Percentiles rank a stretch among this genome's conserved stretches.
Conservation (phyloP, 1,139 yeast species). For the Suhomyces guaymorum region DNA sequence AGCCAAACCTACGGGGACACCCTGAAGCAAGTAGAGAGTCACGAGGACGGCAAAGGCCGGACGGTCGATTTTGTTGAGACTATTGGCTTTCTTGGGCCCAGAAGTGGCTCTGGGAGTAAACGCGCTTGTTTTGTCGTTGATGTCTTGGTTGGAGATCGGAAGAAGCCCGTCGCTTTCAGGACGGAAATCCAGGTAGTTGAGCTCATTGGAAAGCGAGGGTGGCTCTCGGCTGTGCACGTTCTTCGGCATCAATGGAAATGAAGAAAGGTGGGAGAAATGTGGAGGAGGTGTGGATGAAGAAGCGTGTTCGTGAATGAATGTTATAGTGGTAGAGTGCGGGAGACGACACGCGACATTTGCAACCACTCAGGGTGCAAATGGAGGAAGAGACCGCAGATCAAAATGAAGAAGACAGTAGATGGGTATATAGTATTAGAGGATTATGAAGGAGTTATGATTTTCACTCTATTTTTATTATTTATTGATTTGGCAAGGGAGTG, state of each 20-base stretch:
- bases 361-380: too few relatives aligned
- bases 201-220: conserved; percentile 17
- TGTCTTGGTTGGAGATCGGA: conserved; percentile 32
- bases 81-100: conserved; percentile 9
- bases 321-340: not conserved
- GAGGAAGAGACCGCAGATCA: too few relatives aligned
- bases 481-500: too few relatives aligned
- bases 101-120: conserved; percentile 8
- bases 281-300: not conserved
- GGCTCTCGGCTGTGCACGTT: conserved; percentile 22
- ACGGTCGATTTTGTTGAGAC: conserved; percentile 42
- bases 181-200: conserved; percentile 27
- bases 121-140: conserved; percentile 15
- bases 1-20: conserved; percentile 93
- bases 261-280: not conserved
- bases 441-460: too few relatives aligned
- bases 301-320: not conserved
- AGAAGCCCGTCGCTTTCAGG: conserved; percentile 39
- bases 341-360: not conserved
- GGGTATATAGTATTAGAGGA: too few relatives aligned
- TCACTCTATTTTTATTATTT: too few relatives aligned
- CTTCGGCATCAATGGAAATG: too few relatives aligned
- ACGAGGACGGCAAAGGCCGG: conserved; percentile 75
- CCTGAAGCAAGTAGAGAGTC: conserved; percentile 78
- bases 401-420: too few relatives aligned